Percentiles rank a stretch among this genome's conserved stretches.
These are phyloP conservation scores for Cercospora nicotianae DNA, from an alignment of 2,329 filamentous ascomycete species.

Conservation along the genomic window DNA sequence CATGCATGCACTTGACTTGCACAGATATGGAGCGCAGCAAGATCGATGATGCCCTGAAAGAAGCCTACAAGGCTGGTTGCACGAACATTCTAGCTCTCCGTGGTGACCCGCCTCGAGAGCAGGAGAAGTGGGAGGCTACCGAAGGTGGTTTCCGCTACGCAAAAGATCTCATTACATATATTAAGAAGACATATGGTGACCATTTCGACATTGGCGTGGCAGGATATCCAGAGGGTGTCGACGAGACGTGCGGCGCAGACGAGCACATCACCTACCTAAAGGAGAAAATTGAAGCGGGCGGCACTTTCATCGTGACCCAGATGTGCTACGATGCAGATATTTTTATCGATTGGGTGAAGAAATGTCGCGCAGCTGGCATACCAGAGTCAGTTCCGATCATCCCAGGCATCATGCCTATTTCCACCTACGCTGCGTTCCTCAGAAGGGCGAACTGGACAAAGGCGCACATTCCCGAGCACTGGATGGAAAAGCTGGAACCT, in stretches of 20 bases:
- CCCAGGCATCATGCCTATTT: constrained; percentile 89
- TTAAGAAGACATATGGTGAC: constrained; percentile 73
- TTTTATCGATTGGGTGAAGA: constrained; percentile 86
- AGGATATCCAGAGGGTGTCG: constrained; percentile 92
- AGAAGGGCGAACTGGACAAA: constrained; percentile 89
- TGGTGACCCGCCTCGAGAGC: constrained; percentile 89
- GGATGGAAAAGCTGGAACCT: constrained; percentile 80
- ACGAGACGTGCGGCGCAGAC: constrained; percentile 88
- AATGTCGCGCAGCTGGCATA: constrained; percentile 82
- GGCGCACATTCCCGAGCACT: constrained; percentile 75
- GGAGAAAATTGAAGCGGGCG: constrained; percentile 93
- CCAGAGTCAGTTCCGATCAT: constrained; percentile 69
- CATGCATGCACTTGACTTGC: constrained; percentile 98
- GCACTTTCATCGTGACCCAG: constrained; percentile 92
- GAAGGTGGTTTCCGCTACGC: constrained; percentile 84
- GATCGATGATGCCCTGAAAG: constrained; percentile 82
- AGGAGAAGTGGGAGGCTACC: constrained; percentile 88
- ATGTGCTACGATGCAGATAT: constrained; percentile 99
- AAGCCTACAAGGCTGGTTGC: constrained; percentile 91
- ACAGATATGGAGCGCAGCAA: constrained; percentile 95
- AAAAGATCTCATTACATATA: constrained; percentile 83
- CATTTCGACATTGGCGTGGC: constrained; percentile 98
- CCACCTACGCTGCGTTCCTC: constrained; percentile 90
- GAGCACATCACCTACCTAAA: constrained; percentile 87
- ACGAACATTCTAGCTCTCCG: constrained; percentile 94